Conservation (phyloP, 768 basidiomycete species). For the Hericium alpestre region DNA sequence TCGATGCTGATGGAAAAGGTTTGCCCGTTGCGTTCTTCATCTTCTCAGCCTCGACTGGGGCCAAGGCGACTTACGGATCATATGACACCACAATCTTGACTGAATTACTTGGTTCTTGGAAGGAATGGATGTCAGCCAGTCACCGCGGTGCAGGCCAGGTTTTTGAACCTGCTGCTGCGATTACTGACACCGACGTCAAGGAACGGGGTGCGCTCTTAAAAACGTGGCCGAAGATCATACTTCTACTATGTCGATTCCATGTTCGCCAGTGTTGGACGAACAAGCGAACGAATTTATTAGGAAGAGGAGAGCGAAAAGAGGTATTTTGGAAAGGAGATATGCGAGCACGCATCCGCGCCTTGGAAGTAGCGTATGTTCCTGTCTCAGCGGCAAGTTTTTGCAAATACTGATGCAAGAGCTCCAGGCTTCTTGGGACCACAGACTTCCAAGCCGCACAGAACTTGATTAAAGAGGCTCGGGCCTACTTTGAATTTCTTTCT, state of each 20-base stretch:
- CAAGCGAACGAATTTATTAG: background rate
- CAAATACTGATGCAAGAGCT: no score
- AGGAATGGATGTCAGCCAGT: background rate
- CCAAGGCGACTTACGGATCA: conserved; percentile 14
- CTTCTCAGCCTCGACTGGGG: conserved; percentile 21
- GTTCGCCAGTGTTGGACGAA: conserved; percentile 24
- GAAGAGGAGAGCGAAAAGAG: background rate
- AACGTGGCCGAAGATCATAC: conserved; percentile 18
- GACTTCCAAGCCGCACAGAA: no score
- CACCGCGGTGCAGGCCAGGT: conserved; percentile 1
- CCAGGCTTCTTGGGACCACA: no score
- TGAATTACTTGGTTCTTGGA: conserved; percentile 9
- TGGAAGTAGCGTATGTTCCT: no score
- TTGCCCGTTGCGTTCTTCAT: conserved; percentile 22
- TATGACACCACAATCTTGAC: conserved; percentile 15
- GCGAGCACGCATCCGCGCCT: no score
- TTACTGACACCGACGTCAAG: conserved; percentile 24
- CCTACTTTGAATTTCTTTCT: no score
- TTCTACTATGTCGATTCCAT: conserved; percentile 27
- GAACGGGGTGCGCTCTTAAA: conserved; percentile 21
- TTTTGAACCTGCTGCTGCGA: conserved; percentile 17
- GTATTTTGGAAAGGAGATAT: background rate
- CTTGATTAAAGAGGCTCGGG: no score
- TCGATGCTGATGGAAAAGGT: conserved; percentile 16
- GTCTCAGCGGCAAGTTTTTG: no score